These are phyloP conservation scores for Prunus campanulata DNA, from an alignment of 306 rosid genomes.

Conservation along the genomic window DNA sequence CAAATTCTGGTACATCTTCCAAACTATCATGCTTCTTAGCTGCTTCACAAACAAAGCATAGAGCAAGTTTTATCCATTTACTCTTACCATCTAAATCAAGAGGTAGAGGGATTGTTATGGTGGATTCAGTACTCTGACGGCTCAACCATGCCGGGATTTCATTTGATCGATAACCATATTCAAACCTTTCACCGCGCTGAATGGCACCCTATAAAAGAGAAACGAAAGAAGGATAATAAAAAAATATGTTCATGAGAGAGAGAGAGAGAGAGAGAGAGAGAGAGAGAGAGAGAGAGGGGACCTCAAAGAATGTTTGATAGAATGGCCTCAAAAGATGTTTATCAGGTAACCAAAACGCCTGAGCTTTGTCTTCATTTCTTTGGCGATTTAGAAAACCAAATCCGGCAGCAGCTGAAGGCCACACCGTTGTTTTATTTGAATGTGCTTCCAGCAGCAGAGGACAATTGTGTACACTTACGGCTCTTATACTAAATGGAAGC, in stretches of 20 bases:
- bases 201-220: not conserved
- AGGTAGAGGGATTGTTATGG: not conserved
- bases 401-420: not conserved
- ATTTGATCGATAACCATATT: not conserved
- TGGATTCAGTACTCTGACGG: not conserved
- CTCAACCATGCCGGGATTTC: not conserved
- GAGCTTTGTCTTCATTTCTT: not conserved
- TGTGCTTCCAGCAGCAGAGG: too few species aligned
- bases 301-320: slow-evolving; percentile 9
- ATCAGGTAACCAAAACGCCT: not conserved
- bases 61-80: slow-evolving; percentile 21
- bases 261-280: not conserved
- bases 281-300: not conserved
- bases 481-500: too few species aligned
- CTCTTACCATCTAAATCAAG: not conserved
- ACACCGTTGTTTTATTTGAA: too few species aligned
- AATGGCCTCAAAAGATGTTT: not conserved
- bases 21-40: not conserved
- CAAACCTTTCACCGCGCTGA: not conserved
- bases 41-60: slow-evolving; percentile 4
- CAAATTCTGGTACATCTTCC: not conserved
- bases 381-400: slow-evolving; percentile 5
- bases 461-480: too few species aligned
- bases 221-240: not conserved
- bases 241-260: too few species aligned